phyloP scores from a whole-genome alignment of 2,329 filamentous ascomycete species.

The Aspergillus sergii region DNA sequence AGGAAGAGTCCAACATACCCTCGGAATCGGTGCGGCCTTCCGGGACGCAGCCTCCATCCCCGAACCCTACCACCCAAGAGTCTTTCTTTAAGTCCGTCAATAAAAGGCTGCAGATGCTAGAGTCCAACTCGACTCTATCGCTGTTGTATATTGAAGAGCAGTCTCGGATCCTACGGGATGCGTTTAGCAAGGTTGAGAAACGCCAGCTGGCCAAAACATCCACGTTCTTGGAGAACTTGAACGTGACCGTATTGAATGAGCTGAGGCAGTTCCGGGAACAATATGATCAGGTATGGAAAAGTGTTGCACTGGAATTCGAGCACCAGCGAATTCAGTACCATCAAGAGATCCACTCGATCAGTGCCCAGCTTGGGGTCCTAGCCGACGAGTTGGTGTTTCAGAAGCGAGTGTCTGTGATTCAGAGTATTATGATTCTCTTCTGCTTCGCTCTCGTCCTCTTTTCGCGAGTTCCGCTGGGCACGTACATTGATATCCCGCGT shows the following conservation, averaged over 20 bases:
- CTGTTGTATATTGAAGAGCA: slow-evolving; percentile 97
- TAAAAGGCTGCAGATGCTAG: slow-evolving; percentile 86
- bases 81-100: slow-evolving; percentile 97
- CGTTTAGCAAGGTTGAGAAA: slow-evolving; percentile 83
- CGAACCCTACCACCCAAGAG: slow-evolving; percentile 86
- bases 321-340: slow-evolving; percentile 83
- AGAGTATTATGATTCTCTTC: slow-evolving; percentile 82
- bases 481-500: slow-evolving; percentile 49
- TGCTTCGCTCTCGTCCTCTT: slow-evolving; percentile 90
- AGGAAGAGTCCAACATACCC: slow-evolving; percentile 35
- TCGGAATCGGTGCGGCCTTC: slow-evolving; percentile 38
- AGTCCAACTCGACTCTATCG: slow-evolving; percentile 89
- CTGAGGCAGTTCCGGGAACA: slow-evolving; percentile 76
- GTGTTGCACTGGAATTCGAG: slow-evolving; percentile 88
- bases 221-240: slow-evolving; percentile 80
- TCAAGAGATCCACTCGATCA: slow-evolving; percentile 80
- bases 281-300: slow-evolving; percentile 97
- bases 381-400: slow-evolving; percentile 86
- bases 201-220: slow-evolving; percentile 83
- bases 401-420: slow-evolving; percentile 91
- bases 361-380: slow-evolving; percentile 77
- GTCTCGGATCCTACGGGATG: slow-evolving; percentile 84
- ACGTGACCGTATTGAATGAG: slow-evolving; percentile 81
- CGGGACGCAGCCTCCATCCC: slow-evolving; percentile 52
- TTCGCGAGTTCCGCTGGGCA: slow-evolving; percentile 45